A percentile compares a stretch with the other conserved stretches of the same genome.
These are phyloP conservation scores for Strobilomyces echinocephalus DNA, from an alignment of 768 basidiomycete species.

Conservation along the genomic window DNA sequence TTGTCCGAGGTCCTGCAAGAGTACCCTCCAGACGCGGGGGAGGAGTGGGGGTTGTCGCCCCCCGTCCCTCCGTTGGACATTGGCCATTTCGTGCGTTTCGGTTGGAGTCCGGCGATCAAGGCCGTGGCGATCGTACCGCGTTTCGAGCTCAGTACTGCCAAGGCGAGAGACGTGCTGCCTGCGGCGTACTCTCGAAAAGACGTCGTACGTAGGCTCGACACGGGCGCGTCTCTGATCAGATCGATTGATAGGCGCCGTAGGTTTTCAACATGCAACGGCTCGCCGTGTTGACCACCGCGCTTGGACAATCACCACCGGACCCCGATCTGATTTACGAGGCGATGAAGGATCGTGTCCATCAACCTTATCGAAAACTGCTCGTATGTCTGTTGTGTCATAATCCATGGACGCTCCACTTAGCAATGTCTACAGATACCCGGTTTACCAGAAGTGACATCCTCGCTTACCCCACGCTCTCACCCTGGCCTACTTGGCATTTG, in stretches of 20 bases:
- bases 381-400: constrained; percentile 43
- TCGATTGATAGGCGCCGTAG: constrained; percentile 37
- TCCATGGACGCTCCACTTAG: background rate
- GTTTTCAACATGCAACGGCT: constrained; percentile 97
- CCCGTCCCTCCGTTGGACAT: constrained; percentile 86
- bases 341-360: constrained; percentile 98
- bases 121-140: constrained; percentile 92
- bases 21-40: constrained; percentile 88
- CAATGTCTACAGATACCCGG: constrained; percentile 75
- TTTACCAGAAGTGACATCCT: constrained; percentile 84
- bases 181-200: constrained; percentile 82
- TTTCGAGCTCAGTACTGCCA: constrained; percentile 96
- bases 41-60: constrained; percentile 85
- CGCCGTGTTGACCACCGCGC: constrained; percentile 92
- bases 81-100: constrained; percentile 89
- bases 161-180: constrained; percentile 87
- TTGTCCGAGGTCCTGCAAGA: constrained; percentile 95
- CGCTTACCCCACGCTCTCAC: constrained; percentile 83
- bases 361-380: constrained; percentile 87
- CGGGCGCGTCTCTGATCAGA: background rate
- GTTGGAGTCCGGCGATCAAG: constrained; percentile 78
- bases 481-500: constrained; percentile 96
- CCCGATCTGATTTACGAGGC: constrained; percentile 97
- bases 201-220: constrained; percentile 46
- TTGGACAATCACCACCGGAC: constrained; percentile 87